Conservation (phyloP, 2,329 filamentous ascomycete genomes). For the Xylariomycetidae sp. region DNA sequence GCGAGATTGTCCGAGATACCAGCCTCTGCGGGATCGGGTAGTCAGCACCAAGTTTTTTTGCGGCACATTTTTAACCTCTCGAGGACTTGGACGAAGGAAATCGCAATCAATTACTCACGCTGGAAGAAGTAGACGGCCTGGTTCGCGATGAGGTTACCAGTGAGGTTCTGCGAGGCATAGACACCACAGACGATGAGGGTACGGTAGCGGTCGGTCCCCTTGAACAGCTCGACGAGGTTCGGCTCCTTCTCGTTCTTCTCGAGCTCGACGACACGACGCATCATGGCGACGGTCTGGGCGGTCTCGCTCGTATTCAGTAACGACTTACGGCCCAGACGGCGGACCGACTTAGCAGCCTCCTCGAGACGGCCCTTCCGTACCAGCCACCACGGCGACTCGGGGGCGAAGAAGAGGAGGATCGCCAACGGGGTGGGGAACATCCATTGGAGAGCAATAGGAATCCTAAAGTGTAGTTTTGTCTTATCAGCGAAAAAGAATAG, state of each 20-base stretch:
- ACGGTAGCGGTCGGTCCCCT: slow-evolving; percentile 49
- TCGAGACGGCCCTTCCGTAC: slow-evolving; percentile 46
- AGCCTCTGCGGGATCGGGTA: slow-evolving; percentile 45
- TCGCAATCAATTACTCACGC: too few relatives aligned
- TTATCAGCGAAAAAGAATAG: slow-evolving; percentile 5
- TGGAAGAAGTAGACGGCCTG: slow-evolving; percentile 59
- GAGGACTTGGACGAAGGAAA: too few relatives aligned
- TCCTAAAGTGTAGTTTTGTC: slow-evolving; percentile 33
- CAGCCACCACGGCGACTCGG: slow-evolving; percentile 52
- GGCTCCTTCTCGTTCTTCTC: slow-evolving; percentile 40
- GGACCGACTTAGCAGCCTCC: slow-evolving; percentile 40
- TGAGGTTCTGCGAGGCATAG: slow-evolving; percentile 57
- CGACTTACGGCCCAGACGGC: slow-evolving; percentile 42
- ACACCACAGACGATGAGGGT: slow-evolving; percentile 52
- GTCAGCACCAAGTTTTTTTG: not conserved
- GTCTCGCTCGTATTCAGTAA: slow-evolving; percentile 35
- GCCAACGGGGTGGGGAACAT: slow-evolving; percentile 52
- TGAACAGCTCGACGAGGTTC: slow-evolving; percentile 40
- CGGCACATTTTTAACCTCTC: not conserved
- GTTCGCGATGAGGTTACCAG: slow-evolving; percentile 59
- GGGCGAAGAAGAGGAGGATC: slow-evolving; percentile 46
- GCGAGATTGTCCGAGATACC: slow-evolving; percentile 45
- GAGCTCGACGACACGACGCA: slow-evolving; percentile 52
- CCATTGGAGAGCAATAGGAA: slow-evolving; percentile 54
- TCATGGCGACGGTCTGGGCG: slow-evolving; percentile 54